phyloP scores from a whole-genome alignment of 257 asterid species.

The Primulina tabacum region DNA sequence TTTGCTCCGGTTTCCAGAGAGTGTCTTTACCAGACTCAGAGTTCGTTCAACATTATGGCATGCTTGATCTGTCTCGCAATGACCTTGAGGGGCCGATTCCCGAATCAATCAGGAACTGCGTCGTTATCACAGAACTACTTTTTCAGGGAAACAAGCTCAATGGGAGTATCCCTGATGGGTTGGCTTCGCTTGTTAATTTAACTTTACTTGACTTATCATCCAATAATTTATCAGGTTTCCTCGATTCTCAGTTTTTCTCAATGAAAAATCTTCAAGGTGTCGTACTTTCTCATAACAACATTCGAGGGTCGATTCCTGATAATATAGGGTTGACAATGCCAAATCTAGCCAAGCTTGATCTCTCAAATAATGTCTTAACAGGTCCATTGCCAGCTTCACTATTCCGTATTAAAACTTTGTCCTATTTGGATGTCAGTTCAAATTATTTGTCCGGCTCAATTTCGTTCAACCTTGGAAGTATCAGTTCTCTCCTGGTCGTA shows the following conservation, averaged over 20 bases:
- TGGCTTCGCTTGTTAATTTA: slow-evolving; percentile 44
- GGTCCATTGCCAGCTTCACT: slow-evolving; percentile 62
- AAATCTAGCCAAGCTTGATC: slow-evolving; percentile 54
- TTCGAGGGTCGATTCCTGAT: slow-evolving; percentile 54
- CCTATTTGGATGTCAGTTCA: slow-evolving; percentile 61
- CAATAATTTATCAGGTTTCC: slow-evolving; percentile 50
- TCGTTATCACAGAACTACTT: slow-evolving; percentile 40
- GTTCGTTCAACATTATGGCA: slow-evolving; percentile 73
- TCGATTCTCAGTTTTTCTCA: slow-evolving; percentile 36
- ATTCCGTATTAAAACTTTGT: slow-evolving; percentile 43
- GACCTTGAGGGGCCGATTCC: slow-evolving; percentile 63
- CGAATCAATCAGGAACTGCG: slow-evolving; percentile 46
- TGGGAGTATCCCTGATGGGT: slow-evolving; percentile 68
- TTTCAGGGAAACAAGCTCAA: slow-evolving; percentile 63
- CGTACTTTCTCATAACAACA: slow-evolving; percentile 54
- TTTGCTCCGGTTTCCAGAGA: slow-evolving; percentile 71
- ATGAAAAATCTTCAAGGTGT: slow-evolving; percentile 69
- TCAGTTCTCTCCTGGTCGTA: slow-evolving; percentile 49
- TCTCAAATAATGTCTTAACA: slow-evolving; percentile 48
- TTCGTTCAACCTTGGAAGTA: slow-evolving; percentile 20
- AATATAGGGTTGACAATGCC: slow-evolving; percentile 29
- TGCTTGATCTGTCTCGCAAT: slow-evolving; percentile 76
- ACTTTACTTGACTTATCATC: slow-evolving; percentile 58
- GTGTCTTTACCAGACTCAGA: slow-evolving; percentile 72
- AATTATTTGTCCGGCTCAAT: slow-evolving; percentile 56